A percentile compares a stretch with the other conserved stretches of the same genome.
Conservation (phyloP, 805 yeast genomes). For the Barnettozyma salicaria region DNA sequence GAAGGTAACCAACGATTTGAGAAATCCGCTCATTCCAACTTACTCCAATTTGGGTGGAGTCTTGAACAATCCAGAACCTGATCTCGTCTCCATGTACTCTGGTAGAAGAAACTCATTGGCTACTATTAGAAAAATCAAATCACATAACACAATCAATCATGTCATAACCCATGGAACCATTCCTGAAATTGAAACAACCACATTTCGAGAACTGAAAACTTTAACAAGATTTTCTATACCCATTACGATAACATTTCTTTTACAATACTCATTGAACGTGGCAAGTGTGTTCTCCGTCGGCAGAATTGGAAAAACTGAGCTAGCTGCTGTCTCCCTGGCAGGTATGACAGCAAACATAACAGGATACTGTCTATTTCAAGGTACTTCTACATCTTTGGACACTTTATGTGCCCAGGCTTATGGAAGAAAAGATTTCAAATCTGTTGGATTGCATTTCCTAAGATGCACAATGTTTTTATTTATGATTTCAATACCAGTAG, state of each 20-base stretch:
- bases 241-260: constrained; percentile 55
- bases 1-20: constrained; percentile 12
- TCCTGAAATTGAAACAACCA: constrained; percentile 21
- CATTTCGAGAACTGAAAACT: constrained; percentile 39
- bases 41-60: constrained; percentile 5
- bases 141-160: constrained; percentile 24
- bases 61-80: constrained; percentile 9
- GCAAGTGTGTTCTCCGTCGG: constrained; percentile 78
- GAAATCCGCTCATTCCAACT: constrained; percentile 15
- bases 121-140: constrained; percentile 22
- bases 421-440: constrained; percentile 57
- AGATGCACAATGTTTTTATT: constrained; percentile 62
- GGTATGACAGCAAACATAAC: constrained; percentile 76
- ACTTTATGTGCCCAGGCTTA: constrained; percentile 75
- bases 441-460: constrained; percentile 64
- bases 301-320: constrained; percentile 59
- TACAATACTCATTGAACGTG: constrained; percentile 68
- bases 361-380: constrained; percentile 70
- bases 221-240: constrained; percentile 48
- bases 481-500: constrained; percentile 46
- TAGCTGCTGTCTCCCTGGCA: constrained; percentile 71
- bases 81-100: constrained; percentile 16
- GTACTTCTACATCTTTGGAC: constrained; percentile 72
- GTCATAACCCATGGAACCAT: constrained; percentile 22
- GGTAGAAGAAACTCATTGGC: constrained; percentile 21